phyloP scores from a whole-genome alignment of 495 filamentous ascomycete species.

The Hypoxylon lenormandii region DNA sequence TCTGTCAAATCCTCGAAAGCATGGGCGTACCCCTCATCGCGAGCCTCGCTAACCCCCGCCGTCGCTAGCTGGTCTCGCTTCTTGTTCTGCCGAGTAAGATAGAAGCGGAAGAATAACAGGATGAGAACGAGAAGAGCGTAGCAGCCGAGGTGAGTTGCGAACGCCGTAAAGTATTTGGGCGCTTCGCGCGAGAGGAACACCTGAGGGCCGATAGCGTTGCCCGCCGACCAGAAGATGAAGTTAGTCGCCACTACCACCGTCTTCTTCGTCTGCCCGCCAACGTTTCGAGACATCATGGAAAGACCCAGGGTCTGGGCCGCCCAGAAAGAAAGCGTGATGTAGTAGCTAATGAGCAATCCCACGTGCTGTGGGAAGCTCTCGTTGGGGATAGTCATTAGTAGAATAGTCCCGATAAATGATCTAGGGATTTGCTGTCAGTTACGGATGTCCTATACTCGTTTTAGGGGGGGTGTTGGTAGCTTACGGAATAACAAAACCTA shows the following conservation, averaged over 20 bases:
- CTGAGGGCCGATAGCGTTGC: conserved; percentile 66
- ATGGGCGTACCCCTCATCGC: conserved; percentile 59
- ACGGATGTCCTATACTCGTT: conserved; percentile 1
- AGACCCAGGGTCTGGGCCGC: conserved; percentile 67
- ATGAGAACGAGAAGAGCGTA: conserved; percentile 63
- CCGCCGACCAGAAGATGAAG: conserved; percentile 64
- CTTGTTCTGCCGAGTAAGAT: conserved; percentile 61
- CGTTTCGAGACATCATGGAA: conserved; percentile 64
- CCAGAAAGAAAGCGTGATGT: conserved; percentile 69
- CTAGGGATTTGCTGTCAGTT: conserved; percentile 40
- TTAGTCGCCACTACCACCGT: conserved; percentile 60
- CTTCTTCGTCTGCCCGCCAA: conserved; percentile 69
- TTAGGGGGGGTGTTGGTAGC: conserved; percentile 49
- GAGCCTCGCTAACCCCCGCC: conserved; percentile 56
- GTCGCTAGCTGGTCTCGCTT: conserved; percentile 60
- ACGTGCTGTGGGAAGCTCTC: conserved; percentile 59
- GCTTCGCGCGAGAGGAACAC: conserved; percentile 64
- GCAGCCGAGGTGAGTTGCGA: conserved; percentile 67
- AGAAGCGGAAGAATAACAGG: conserved; percentile 61
- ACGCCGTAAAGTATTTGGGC: conserved; percentile 67
- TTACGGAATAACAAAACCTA: conserved; percentile 72
- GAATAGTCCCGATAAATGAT: conserved; percentile 67
- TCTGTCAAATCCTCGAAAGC: conserved; percentile 72
- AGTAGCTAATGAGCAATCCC: conserved; percentile 68
- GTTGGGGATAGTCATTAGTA: conserved; percentile 65